phyloP scores from a whole-genome alignment of 1,284 basidiomycete genomes.

The Rhodotorula sp. region DNA sequence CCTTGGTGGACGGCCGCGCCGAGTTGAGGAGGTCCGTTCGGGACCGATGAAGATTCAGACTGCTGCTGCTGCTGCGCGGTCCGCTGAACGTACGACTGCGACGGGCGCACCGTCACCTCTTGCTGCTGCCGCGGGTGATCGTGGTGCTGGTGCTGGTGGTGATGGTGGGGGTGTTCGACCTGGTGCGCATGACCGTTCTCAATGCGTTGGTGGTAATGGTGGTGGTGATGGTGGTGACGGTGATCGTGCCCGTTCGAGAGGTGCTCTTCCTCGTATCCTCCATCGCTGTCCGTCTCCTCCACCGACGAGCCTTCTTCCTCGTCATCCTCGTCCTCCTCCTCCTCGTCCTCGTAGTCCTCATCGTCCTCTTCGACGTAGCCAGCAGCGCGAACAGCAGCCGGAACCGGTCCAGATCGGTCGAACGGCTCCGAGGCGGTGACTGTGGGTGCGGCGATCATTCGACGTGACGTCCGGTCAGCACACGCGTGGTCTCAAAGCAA shows the following conservation, averaged over 20 bases:
- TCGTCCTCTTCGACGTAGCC: constrained; percentile 70
- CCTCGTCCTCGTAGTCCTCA: constrained; percentile 65
- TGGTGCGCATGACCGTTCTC: constrained; percentile 29
- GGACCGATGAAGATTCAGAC: not conserved
- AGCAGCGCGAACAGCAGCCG: constrained; percentile 82
- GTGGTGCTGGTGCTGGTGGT: constrained; percentile 46
- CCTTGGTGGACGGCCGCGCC: constrained; percentile 19
- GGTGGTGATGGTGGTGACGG: constrained; percentile 38
- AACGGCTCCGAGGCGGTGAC: constrained; percentile 92
- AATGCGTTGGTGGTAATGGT: constrained; percentile 43
- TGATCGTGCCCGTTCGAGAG: constrained; percentile 44
- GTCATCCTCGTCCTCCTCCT: constrained; percentile 67
- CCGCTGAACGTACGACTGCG: constrained; percentile 46
- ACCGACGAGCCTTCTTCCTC: constrained; percentile 67
- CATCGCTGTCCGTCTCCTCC: constrained; percentile 54
- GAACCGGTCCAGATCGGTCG: constrained; percentile 87
- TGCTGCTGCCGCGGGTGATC: constrained; percentile 45
- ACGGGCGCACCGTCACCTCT: constrained; percentile 23
- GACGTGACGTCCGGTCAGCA: not conserved
- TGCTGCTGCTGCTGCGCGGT: not conserved
- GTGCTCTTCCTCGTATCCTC: constrained; percentile 52
- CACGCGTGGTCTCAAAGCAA: constrained; percentile 45
- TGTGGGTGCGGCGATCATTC: not conserved
- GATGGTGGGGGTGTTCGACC: constrained; percentile 14
- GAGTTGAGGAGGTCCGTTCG: constrained; percentile 2